Evolutionary conservation across 495 filamentous ascomycete genomes (phyloP).

Genomic region (Tuber aestivum): DNA sequence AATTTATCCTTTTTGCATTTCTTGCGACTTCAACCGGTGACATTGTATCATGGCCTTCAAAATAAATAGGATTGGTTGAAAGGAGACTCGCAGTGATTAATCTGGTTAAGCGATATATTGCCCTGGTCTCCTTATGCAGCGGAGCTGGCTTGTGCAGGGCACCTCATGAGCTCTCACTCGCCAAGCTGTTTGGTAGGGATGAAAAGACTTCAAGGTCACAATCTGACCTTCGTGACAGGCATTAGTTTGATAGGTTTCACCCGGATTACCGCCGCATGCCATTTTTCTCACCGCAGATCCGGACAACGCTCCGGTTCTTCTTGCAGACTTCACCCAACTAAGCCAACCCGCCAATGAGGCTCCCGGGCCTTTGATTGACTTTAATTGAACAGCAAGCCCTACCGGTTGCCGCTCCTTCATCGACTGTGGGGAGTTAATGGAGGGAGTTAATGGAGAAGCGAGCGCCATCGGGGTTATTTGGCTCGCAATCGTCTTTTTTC

Average conservation of each 20-base stretch:
- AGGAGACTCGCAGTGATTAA: background rate
- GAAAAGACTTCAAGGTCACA: background rate
- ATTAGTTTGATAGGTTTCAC: background rate
- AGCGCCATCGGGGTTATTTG: background rate
- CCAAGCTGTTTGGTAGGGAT: background rate
- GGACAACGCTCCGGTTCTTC: background rate
- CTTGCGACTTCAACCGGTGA: background rate
- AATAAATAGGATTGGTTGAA: background rate
- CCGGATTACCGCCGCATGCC: background rate
- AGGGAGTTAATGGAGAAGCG: background rate
- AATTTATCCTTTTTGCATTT: constrained; percentile 1
- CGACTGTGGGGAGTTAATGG: too few relatives aligned
- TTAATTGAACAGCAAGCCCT: background rate
- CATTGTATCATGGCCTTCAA: background rate
- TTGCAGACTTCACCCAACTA: background rate
- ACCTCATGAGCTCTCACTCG: constrained; percentile 1
- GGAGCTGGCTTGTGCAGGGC: background rate
- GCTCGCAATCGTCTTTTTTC: background rate
- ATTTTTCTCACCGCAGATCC: background rate
- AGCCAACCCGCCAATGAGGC: background rate
- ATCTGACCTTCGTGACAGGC: background rate
- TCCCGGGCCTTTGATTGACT: background rate
- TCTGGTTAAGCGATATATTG: background rate
- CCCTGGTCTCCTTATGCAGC: background rate
- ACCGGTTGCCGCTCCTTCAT: background rate